These are phyloP conservation scores for Corchorus capsularis DNA, from an alignment of 345 rosid species.

Conservation along the genomic window DNA sequence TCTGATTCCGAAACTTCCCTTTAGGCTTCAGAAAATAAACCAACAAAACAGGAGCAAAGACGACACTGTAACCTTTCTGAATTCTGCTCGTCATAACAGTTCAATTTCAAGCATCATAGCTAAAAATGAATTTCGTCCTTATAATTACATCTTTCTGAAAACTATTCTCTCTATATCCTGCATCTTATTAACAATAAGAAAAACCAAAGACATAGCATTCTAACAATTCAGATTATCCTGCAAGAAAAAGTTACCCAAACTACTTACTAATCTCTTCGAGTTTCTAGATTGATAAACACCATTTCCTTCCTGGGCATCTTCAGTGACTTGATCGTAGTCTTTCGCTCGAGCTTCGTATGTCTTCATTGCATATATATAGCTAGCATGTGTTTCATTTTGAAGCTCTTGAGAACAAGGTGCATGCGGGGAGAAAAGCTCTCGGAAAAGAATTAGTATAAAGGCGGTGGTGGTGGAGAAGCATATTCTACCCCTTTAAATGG, in stretches of 20 bases:
- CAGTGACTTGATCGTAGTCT: neutral
- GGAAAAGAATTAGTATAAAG: constrained; percentile 11
- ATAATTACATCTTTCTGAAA: constrained; percentile 20
- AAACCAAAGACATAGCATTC: neutral
- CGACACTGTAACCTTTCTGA: neutral
- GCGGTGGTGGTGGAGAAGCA: constrained; percentile 53
- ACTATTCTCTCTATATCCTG: constrained; percentile 12
- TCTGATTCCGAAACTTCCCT: neutral
- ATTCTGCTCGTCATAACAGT: neutral
- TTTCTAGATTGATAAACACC: neutral
- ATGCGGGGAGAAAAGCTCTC: neutral
- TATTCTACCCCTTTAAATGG: constrained; percentile 35
- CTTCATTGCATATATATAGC: neutral
- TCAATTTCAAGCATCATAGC: neutral
- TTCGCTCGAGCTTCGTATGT: neutral
- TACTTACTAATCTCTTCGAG: neutral
- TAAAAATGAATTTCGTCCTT: constrained; percentile 17
- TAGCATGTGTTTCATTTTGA: neutral
- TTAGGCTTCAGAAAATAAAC: neutral
- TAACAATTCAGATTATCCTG: neutral
- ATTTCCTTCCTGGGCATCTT: neutral
- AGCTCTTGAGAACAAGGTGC: constrained; percentile 9
- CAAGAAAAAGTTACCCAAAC: neutral
- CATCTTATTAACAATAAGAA: constrained; percentile 11
- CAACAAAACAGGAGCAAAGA: neutral